Evolutionary conservation across 2,329 filamentous ascomycete genomes (phyloP), one percentile per base, ranked within the genome.

Genomic region (Lecanicillium sp.): DNA sequence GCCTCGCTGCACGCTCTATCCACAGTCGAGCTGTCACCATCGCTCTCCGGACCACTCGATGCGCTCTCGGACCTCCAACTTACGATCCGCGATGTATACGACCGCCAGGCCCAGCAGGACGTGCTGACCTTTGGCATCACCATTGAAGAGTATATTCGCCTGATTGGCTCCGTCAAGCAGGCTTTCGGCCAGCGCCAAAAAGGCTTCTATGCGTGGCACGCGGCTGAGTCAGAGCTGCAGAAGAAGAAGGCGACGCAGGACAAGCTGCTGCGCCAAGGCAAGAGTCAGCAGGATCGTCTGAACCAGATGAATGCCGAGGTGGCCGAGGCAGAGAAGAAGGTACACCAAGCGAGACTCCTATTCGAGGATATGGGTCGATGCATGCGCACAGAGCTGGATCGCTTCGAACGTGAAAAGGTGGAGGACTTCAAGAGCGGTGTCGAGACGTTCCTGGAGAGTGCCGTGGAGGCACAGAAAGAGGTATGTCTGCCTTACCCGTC

Each of bases 401-500:
- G 90, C 15, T 98, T 98, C 61, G 93, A 98, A 70, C 81, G 80
- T 58, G 93, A 98, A 69, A 98, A 98, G 73, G 93, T 98, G 3
- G 93, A 98, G 64, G 93, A 98, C 64, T 98, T 98, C 68, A 98
- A 98, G 75, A 93, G 87, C 53, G 91, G 90, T 0, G 90, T 98
- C 2, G 93, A 98, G 72, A 98, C 93, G 1, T 98, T 95, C 68
- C 68, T 98, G 58, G 93, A 98, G 72, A 90, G 93, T 60, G 89
- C 93, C 3, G 90, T 98, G 4, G 93, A 98, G 69, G 93, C 91
- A 48, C 93, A 98, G 71, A 98, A 98, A 70, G 93, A 98, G 84
- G 91, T 93, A 65, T 67, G 79, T 67, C 44, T 39, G 15, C 21
- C 8, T 12, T 33, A 9, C 1, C 6, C 7, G 14, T 15, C 12